Conservation (phyloP, 202 grass and related monocot genomes). For the Saccharum hybrid region DNA sequence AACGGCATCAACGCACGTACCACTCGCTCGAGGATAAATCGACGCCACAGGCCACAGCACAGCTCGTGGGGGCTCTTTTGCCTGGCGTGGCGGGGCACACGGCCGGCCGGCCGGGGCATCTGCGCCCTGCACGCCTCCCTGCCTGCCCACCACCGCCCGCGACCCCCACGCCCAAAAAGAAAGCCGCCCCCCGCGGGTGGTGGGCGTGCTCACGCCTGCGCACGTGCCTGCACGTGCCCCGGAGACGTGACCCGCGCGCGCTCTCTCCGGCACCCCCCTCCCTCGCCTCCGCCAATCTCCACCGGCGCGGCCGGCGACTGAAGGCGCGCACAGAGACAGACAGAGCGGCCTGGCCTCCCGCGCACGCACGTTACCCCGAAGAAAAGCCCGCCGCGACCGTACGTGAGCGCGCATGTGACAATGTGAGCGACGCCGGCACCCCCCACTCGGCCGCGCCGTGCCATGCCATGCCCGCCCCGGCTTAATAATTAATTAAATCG, state of each 20-base stretch:
- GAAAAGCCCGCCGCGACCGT: slow-evolving; percentile 9
- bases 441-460: background rate
- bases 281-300: background rate
- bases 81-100: slow-evolving; percentile 25
- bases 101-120: slow-evolving; percentile 24
- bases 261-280: too few relatives aligned
- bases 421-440: slow-evolving; percentile 28
- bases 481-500: slow-evolving; percentile 19
- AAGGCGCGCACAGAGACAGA: background rate
- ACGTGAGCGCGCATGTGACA: slow-evolving; percentile 10
- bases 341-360: background rate
- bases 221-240: slow-evolving; percentile 70
- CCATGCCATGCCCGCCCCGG: slow-evolving; percentile 6
- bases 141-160: background rate
- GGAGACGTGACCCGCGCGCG: slow-evolving; percentile 49
- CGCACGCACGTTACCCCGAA: slow-evolving; percentile 43
- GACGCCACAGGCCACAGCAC: background rate
- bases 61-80: slow-evolving; percentile 1
- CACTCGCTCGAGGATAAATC: background rate
- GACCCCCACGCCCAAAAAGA: background rate
- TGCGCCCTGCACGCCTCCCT: slow-evolving; percentile 7
- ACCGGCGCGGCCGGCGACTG: slow-evolving; percentile 41
- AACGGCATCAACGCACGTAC: background rate
- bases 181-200: slow-evolving; percentile 24
- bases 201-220: slow-evolving; percentile 42